Evolutionary conservation across 1,284 basidiomycete genomes (phyloP), one percentile per base, ranked within the genome.

Genomic region (Salmacisia buchloeana): DNA sequence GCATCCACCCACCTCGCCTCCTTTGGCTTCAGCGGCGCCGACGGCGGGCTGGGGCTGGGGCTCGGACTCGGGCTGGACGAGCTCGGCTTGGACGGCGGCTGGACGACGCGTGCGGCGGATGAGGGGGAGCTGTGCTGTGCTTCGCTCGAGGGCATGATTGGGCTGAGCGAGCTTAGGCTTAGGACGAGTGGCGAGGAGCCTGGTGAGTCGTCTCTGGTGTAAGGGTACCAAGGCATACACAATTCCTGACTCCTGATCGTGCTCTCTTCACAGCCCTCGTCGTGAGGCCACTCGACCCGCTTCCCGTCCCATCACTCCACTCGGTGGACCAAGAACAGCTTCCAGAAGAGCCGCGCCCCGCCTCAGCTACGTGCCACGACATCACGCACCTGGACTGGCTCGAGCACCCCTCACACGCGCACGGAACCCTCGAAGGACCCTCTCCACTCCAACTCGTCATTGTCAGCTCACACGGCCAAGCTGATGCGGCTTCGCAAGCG

Each of bases 381-480:
- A 18, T 54, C 12, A 54, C 49, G 27, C 49, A 54, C 34, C 25
- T 54, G 10, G 29, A 54, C 13, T 54, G 49, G 49, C 49, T 54
- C 12, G 49, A 54, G 27, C 34, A 54, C 15, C 49, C 49, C 9
- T 29, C 23, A 12, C 23, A 31, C 25, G 27, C 49, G 13, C 49
- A 29, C n/a, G 12, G 29, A 15, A 31, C 49, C 4, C 29, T n/a
- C 27, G 25, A n/a, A 31, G 29, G 29, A 31, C 25, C 49, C 6
- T 31, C 27, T 33, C 49, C 49, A 7, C 49, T 54, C 3, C 49
- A 54, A 31, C 31, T 54, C 4, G 9, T 54, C 13, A 18, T 54
- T 15, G 49, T 54, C 25, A 29, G 49, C 27, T 54, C 49, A 18
- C 49, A 54, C 49, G n/a, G n/a, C n/a, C n/a, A n/a, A n/a, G n/a